Base-by-base conservation (phyloP, 768 basidiomycete species). In the Suillus subaureus region DNA sequence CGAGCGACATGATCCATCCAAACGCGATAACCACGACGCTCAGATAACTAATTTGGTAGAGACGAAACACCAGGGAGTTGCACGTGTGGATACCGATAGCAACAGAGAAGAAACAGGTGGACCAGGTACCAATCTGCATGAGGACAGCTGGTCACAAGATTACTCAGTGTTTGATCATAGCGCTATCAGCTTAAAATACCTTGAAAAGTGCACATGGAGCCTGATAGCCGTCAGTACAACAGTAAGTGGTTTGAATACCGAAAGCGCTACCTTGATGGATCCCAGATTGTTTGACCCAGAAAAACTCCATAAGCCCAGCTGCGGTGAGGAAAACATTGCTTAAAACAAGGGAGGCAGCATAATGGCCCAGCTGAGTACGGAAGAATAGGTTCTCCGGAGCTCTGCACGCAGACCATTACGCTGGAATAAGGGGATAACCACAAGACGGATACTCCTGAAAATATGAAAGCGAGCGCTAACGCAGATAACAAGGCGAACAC, bases 41-140 rank as follows among this genome's bases (percentile, higher is more conserved):
- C 37, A 85, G 76, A 74, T 85, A 79, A 16, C 74, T 70, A 9
- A 86, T 83, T 66, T 87, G 85, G 42, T 83, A 83, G 66, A 79
- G 79, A 52, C 81, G 82, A 62, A 92, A 77, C 16, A 89, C 86
- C 45, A 92, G 79, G 18, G 89, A 86, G 68, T 80, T 84, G 79
- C 91, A 89, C 0, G 87, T 86, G 73, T 93, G 91, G 12, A 90
- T 69, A 0, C 87, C 87, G 68, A 90, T 88, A 6, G 82, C 80
- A 12, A 83, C 80, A 3, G 85, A 89, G 74, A 92, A 93, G 77
- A 84, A 91, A 21, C 85, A 86, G 18, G 81, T 82, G 2, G 85
- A 79, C 74, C 86, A 84, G 68, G 87, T 84, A 28, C 87, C 89
- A 28, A 89, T 78, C 70, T 91, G 86, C 80, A 83, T 85, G 42